Evolutionary conservation across 2,329 filamentous ascomycete genomes (phyloP), one percentile per base, ranked within the genome.

Genomic region (Pseudodiploospora longispora): DNA sequence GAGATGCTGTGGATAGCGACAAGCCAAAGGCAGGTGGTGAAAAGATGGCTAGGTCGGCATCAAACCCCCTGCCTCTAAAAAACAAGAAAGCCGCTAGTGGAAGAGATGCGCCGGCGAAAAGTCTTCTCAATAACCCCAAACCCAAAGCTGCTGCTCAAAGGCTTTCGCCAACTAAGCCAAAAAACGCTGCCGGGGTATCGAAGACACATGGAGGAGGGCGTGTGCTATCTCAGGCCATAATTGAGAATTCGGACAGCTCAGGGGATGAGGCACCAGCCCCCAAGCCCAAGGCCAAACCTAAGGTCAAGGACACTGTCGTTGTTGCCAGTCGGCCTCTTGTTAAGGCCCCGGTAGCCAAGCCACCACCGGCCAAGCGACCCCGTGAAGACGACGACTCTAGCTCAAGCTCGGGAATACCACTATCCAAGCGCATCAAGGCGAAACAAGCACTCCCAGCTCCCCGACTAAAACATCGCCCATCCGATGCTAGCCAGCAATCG

Each of bases 361-460:
- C 59, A 30, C 54, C 66, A 19, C 57, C 63, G 8, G 49, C 52
- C 35, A 82, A 83, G 61, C 74, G 78, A 31, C 56, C 68, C 3
- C 72, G 75, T 2, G 75, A 76, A 35, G 65, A 68, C 7, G 65
- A 66, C 10, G 75, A 78, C 50, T 76, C 75, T 45, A 78, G 75
- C 53, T 80, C 76, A 2, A 80, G 76, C 59, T 80, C 77, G 1
- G 74, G 74, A 10, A 75, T 72, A 8, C 76, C 76, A 3, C 62
- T 80, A 8, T 74, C 69, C 55, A 80, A 80, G 61, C 71, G 76
- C n/a, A 64, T 73, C 52, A 78, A 78, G 64, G 62, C 69, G 27
- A 71, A 68, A 56, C 68, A 69, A 45, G 57, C 66, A 4, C 48
- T 66, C 33, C 54, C 61, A 32, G 52, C 51, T 5, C 46, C 54